Base-by-base conservation (phyloP, 1,139 yeast species). In the Protomyces arabidopsidicola region DNA sequence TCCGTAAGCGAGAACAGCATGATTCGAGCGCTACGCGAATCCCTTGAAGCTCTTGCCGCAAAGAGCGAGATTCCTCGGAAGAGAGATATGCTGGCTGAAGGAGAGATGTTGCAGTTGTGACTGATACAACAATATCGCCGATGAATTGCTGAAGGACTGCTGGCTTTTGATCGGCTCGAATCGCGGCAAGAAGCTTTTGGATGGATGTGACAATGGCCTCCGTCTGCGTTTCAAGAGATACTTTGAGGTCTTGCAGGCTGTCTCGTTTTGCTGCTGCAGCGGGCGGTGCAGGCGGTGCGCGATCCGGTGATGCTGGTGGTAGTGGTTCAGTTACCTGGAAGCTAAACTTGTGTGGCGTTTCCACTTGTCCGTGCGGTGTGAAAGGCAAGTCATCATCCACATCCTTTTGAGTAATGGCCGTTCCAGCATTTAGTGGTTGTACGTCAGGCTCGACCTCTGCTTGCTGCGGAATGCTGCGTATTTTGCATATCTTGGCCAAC, bases 141-240 rank as follows among this genome's bases (percentile, higher is more conserved):
- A 96, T 87, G 65, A 88, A 88, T 0, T 78, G 80, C 67, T 93
- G 81, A 68, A 93, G 79, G 65, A 84, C 86, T 6, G 90, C 90
- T 69, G 87, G 83, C 0, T 89, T 87, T 70, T 87, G 86, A 48
- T 71, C 65, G 1, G 59, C 73, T 63, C 75, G 72, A 66, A 77
- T 75, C 9, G 78, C 78, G 2, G 77, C 71, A 45, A 93, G 80
- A 67, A 93, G 79, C 24, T 88, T 83, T 72, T 91, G 97, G 70
- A 91, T 91, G 0, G 97, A 88, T 35, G 90, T 84, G 65, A 93
- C 93, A 1, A 93, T 97, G 70, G 88, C 88, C 39, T 88, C 93
- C 0, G 98, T 91, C 76, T 91, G 97, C 74, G 90, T 96, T 73
- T 93, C 98, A 71, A 93, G 80, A 74, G 90, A 93, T 55, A 86